Percentiles rank a stretch among this genome's conserved stretches.
Conservation (phyloP, 495 filamentous ascomycete species). For the Aspergillus bridgeri region DNA sequence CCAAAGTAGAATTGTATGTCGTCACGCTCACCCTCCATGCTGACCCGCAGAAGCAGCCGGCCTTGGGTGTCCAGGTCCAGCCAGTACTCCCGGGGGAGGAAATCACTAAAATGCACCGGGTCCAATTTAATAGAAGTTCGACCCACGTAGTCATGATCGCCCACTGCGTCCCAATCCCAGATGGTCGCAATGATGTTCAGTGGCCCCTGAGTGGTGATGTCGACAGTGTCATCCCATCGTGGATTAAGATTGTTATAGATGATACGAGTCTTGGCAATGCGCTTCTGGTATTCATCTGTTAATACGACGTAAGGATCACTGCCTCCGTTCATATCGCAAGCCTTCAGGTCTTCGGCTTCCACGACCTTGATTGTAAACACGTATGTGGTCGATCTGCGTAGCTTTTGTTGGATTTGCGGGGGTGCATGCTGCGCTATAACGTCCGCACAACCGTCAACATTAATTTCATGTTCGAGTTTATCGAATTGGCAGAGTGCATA, state of each 20-base stretch:
- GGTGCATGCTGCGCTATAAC: slow-evolving; percentile 66
- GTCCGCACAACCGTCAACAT: slow-evolving; percentile 90
- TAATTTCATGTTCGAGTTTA: slow-evolving; percentile 80
- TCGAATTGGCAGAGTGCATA: slow-evolving; percentile 88
- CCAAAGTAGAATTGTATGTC: slow-evolving; percentile 99
- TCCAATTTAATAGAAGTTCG: slow-evolving; percentile 93
- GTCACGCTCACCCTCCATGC: slow-evolving; percentile 97
- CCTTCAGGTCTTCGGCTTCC: slow-evolving; percentile 96
- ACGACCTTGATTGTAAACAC: slow-evolving; percentile 99
- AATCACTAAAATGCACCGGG: slow-evolving; percentile 92
- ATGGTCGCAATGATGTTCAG: slow-evolving; percentile 94
- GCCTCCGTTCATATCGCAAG: slow-evolving; percentile 89
- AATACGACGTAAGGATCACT: slow-evolving; percentile 98
- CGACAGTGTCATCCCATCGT: slow-evolving; percentile 94
- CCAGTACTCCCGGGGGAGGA: slow-evolving; percentile 93
- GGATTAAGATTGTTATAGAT: slow-evolving; percentile 91
- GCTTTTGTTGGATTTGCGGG: slow-evolving; percentile 46
- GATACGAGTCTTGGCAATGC: slow-evolving; percentile 91
- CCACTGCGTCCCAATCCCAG: slow-evolving; percentile 97
- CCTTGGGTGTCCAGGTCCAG: slow-evolving; percentile 96
- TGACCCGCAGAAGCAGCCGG: slow-evolving; percentile 80
- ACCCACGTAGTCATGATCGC: slow-evolving; percentile 96
- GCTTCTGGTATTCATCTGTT: slow-evolving; percentile 95
- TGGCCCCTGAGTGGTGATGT: slow-evolving; percentile 88
- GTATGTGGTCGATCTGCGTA: slow-evolving; percentile 70